Percentiles rank a stretch among this genome's conserved stretches.
These are phyloP conservation scores for Saccharomyces hybrid DNA, from an alignment of 1,139 yeast species.

Conservation along the genomic window DNA sequence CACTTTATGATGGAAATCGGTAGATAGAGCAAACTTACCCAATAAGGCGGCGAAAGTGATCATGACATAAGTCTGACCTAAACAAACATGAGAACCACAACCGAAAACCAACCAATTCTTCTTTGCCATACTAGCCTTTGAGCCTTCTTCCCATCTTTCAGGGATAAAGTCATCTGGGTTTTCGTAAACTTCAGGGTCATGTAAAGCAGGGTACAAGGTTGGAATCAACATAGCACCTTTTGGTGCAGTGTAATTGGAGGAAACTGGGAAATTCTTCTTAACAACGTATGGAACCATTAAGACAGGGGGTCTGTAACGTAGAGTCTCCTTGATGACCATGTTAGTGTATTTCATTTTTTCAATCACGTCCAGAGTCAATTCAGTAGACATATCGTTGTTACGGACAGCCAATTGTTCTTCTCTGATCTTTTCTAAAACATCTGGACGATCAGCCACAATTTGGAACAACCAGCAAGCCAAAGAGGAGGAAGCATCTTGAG, in stretches of 20 bases:
- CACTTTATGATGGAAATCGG: constrained; percentile 74
- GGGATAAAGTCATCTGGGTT: constrained; percentile 92
- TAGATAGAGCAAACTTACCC: constrained; percentile 77
- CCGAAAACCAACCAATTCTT: constrained; percentile 96
- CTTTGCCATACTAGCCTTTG: constrained; percentile 53
- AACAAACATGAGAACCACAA: constrained; percentile 94
- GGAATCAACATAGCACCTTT: constrained; percentile 97
- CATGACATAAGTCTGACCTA: constrained; percentile 90
- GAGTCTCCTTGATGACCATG: constrained; percentile 84
- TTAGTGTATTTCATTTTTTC: constrained; percentile 81
- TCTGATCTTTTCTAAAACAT: constrained; percentile 72
- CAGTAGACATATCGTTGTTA: constrained; percentile 58
- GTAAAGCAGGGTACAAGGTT: constrained; percentile 88
- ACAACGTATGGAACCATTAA: constrained; percentile 95
- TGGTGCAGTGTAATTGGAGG: constrained; percentile 81
- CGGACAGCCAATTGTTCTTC: constrained; percentile 86
- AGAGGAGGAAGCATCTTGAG: constrained; percentile 98
- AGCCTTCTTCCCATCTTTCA: constrained; percentile 83
- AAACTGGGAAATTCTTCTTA: constrained; percentile 76
- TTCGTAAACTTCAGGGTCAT: constrained; percentile 93
- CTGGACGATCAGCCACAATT: constrained; percentile 91
- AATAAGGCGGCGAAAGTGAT: constrained; percentile 82
- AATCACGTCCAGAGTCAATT: constrained; percentile 62
- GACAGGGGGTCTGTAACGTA: constrained; percentile 96
- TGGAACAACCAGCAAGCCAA: constrained; percentile 98